These are phyloP conservation scores for Colletotrichum limetticola DNA, from an alignment of 2,329 filamentous ascomycete genomes.

Conservation along the genomic window DNA sequence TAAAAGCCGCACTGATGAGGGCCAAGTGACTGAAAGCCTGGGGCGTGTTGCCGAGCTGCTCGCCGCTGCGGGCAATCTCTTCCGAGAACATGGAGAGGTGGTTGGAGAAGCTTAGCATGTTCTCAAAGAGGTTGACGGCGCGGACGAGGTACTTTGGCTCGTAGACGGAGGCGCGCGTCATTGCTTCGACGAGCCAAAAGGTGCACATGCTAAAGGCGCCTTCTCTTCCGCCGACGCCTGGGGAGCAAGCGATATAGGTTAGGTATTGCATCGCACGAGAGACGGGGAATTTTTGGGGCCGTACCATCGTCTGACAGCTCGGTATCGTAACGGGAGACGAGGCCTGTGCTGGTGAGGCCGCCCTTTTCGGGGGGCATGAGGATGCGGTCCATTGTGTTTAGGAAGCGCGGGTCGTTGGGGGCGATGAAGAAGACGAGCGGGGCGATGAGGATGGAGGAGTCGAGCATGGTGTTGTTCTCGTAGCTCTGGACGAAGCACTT, in stretches of 20 bases:
- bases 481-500: constrained; percentile 81
- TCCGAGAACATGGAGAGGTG: constrained; percentile 83
- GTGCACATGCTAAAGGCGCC: constrained; percentile 86
- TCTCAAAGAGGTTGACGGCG: constrained; percentile 79
- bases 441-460: constrained; percentile 80
- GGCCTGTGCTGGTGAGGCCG: constrained; percentile 77
- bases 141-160: constrained; percentile 71
- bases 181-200: constrained; percentile 84
- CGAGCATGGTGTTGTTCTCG: constrained; percentile 75
- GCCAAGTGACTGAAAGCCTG: constrained; percentile 84
- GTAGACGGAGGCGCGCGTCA: constrained; percentile 75
- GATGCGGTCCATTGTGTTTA: constrained; percentile 78
- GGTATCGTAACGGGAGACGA: constrained; percentile 81
- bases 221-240: constrained; percentile 78
- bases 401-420: constrained; percentile 80
- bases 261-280: not conserved
- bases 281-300: constrained; percentile 23
- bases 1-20: constrained; percentile 81
- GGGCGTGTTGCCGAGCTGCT: constrained; percentile 83
- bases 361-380: constrained; percentile 79
- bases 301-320: constrained; percentile 75
- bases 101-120: constrained; percentile 81
- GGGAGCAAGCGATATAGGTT: not conserved
- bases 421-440: constrained; percentile 84
- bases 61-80: constrained; percentile 79